Conservation (phyloP, 768 basidiomycete species). For the Myochromella boudieri region DNA sequence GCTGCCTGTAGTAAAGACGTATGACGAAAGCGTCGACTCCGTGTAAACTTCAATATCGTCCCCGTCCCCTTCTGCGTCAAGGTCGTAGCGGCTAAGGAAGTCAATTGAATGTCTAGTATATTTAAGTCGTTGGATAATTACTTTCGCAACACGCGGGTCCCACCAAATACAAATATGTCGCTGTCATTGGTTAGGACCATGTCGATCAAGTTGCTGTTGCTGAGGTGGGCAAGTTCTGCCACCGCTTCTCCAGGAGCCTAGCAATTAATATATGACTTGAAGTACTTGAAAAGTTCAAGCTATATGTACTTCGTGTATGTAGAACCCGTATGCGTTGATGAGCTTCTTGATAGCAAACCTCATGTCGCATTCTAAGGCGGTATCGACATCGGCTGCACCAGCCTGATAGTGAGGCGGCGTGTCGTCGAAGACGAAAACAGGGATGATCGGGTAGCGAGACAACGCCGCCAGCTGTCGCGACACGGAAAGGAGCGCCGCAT, state of each 20-base stretch:
- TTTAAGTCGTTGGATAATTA: constrained; percentile 19
- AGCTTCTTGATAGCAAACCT: too few relatives aligned
- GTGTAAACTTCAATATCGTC: neutral
- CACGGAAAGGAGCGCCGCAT: too few relatives aligned
- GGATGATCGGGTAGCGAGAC: too few relatives aligned
- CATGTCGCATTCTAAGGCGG: too few relatives aligned
- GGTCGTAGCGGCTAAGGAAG: neutral
- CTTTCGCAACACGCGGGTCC: constrained; percentile 49
- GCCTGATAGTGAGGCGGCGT: too few relatives aligned
- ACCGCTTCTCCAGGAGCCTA: constrained; percentile 74
- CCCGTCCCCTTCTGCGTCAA: neutral
- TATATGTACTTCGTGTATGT: too few relatives aligned
- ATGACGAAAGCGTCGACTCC: neutral
- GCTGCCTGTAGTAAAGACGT: neutral
- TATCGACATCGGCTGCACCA: too few relatives aligned
- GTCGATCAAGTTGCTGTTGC: constrained; percentile 57
- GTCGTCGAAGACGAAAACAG: too few relatives aligned
- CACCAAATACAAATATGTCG: constrained; percentile 71
- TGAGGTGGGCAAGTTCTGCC: constrained; percentile 69
- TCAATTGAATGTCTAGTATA: neutral
- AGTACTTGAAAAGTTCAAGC: too few relatives aligned
- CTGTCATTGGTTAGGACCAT: constrained; percentile 69
- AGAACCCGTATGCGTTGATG: too few relatives aligned
- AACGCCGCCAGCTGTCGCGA: too few relatives aligned
- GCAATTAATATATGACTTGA: too few relatives aligned